Evolutionary conservation across 495 filamentous ascomycete genomes (phyloP), one percentile per base, ranked within the genome.

Genomic region (Penicillium maclennaniae): DNA sequence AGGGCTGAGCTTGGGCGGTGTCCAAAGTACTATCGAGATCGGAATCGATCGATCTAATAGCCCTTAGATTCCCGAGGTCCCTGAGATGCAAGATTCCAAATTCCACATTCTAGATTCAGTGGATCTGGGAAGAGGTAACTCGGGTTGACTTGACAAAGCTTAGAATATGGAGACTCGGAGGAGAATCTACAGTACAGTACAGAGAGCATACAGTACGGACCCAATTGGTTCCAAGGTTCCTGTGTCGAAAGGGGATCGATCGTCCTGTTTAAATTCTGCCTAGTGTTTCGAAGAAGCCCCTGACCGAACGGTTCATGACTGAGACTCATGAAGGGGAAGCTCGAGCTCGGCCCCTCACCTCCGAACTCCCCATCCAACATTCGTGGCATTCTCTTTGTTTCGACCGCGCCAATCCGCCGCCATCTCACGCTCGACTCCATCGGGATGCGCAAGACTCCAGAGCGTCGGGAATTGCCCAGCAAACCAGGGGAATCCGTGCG

Each of bases 1-100:
- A 23, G 14, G 1, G 10, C 14, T 9, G 21, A 16, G 20, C 14
- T 38, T 8, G 46, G 19, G 15, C 21, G 34, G 20, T 26, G 46
- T 48, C 36, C 40, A 48, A 39, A 39, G 46, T 47, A 47, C 45
- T 25, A 56, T 54, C 40, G 47, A 12, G 42, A 52, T 55, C 51
- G 40, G 25, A 50, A 62, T 62, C 61, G 61, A 65, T 65, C 59
- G 61, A 65, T 65, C 61, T 46, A 51, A 27, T 38, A 31, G 31
- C 21, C 26, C 20, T 1, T 7, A 41, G 36, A 27, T 17, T 23
- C 6, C 5, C 19, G 23, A 2, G 23, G 23, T 2, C 23, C 23
- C 23, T 23, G 23, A 23, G 23, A 23, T 23, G 23, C 23, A 23
- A 23, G 23, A 23, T 36, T 38, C 16, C 14, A 23, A 15, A 17